Evolutionary conservation across 2,329 filamentous ascomycete genomes (phyloP).

Genomic region (Ophiocordyceps sinensis): DNA sequence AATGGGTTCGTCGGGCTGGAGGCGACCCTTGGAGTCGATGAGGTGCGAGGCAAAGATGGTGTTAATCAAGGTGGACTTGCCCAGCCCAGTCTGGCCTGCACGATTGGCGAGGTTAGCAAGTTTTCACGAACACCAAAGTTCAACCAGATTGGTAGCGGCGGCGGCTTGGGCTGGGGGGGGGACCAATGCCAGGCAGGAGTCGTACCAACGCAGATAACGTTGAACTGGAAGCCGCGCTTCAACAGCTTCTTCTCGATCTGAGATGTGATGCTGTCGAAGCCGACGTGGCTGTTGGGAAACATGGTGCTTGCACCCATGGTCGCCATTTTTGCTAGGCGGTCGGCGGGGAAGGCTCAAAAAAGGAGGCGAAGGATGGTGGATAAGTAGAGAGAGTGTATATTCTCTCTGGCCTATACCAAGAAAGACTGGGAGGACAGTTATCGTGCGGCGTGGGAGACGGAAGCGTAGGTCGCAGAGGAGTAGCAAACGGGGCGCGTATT

Average conservation of each 20-base stretch:
- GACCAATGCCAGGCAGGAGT: conserved; percentile 11
- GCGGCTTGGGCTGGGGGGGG: neutral
- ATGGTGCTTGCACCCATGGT: conserved; percentile 54
- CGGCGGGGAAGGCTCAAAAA: neutral
- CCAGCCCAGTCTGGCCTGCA: conserved; percentile 89
- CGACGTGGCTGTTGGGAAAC: conserved; percentile 94
- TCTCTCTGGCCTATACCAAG: conserved; percentile 18
- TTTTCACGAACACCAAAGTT: neutral
- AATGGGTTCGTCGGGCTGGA: conserved; percentile 82
- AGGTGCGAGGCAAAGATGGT: conserved; percentile 99
- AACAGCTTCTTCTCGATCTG: conserved; percentile 99
- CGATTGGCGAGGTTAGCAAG: conserved; percentile 5
- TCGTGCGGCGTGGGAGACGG: conserved; percentile 6
- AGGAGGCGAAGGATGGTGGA: neutral
- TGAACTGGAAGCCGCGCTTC: conserved; percentile 99
- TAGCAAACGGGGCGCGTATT: neutral
- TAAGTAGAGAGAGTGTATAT: neutral
- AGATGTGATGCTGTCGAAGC: conserved; percentile 99
- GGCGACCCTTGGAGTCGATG: conserved; percentile 95
- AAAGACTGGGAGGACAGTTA: conserved; percentile 15
- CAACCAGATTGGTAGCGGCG: neutral
- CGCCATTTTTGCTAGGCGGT: conserved; percentile 27
- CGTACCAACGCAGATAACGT: conserved; percentile 97
- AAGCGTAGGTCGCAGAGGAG: conserved; percentile 1
- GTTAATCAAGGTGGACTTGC: conserved; percentile 98